Evolutionary conservation across 2,329 filamentous ascomycete species (phyloP).

Genomic region (Scedosporium boydii): DNA sequence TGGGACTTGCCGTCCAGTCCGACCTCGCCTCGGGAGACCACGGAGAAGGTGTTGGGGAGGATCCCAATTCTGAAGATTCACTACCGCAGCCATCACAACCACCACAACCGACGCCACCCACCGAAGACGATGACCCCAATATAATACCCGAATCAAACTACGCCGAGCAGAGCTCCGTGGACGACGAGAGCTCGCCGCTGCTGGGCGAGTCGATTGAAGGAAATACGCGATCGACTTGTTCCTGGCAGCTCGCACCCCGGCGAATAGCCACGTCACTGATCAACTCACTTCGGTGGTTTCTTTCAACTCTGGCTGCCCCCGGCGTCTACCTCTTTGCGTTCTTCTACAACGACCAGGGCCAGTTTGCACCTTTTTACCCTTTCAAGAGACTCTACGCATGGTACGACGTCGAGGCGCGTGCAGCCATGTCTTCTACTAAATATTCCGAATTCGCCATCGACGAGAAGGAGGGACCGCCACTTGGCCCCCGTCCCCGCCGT

Average conservation of each 20-base stretch:
- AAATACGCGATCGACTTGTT: conserved; percentile 13
- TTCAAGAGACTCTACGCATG: conserved; percentile 54
- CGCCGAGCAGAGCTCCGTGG: conserved; percentile 24
- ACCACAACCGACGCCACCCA: neutral
- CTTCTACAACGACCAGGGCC: conserved; percentile 72
- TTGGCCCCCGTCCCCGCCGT: conserved; percentile 11
- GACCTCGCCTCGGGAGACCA: conserved; percentile 12
- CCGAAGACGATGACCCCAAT: conserved; percentile 24
- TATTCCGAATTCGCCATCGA: conserved; percentile 3
- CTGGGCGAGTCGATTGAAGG: conserved; percentile 23
- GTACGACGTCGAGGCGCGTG: conserved; percentile 32
- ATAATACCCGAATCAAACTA: conserved; percentile 25
- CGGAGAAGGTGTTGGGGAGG: neutral
- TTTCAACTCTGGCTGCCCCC: conserved; percentile 70
- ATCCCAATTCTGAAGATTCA: neutral
- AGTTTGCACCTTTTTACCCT: conserved; percentile 69
- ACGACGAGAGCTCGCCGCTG: conserved; percentile 68
- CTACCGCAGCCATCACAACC: neutral
- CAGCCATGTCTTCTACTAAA: conserved; percentile 20
- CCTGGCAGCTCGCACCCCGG: conserved; percentile 53
- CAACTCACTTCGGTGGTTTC: conserved; percentile 66
- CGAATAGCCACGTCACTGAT: conserved; percentile 64
- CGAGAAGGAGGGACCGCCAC: conserved; percentile 18
- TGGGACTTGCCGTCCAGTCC: conserved; percentile 36
- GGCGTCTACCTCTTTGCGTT: conserved; percentile 74